These are phyloP conservation scores for Ciborinia camelliae DNA, from an alignment of 2,329 filamentous ascomycete genomes.

Conservation along the genomic window DNA sequence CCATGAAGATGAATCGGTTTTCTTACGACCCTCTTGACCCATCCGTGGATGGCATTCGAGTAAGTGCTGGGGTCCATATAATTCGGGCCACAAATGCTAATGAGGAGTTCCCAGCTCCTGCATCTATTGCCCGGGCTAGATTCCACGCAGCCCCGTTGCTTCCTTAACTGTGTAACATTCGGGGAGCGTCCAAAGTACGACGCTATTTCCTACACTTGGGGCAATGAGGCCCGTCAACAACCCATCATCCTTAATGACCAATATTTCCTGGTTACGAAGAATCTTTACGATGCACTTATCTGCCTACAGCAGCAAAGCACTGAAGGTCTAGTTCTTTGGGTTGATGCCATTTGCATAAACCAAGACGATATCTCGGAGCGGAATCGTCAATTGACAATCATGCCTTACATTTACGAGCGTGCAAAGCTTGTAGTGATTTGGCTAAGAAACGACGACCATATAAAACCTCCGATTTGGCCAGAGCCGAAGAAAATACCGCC, in stretches of 20 bases:
- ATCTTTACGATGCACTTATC: conserved; percentile 17
- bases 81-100: not conserved
- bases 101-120: not conserved
- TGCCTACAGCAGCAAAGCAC: not conserved
- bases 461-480: not conserved
- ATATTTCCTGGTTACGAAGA: conserved; percentile 8
- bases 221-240: conserved; percentile 19
- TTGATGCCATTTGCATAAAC: conserved; percentile 24
- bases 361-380: conserved; percentile 20
- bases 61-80: not conserved
- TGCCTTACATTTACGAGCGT: conserved; percentile 20
- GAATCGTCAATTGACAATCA: conserved; percentile 21
- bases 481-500: not conserved
- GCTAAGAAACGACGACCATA: not conserved
- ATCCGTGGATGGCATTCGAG: conserved; percentile 18
- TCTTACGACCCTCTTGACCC: conserved; percentile 15
- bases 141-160: not conserved
- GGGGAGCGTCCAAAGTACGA: conserved; percentile 27
- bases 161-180: conserved; percentile 20
- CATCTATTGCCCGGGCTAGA: not conserved
- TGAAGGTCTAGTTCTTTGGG: conserved; percentile 17
- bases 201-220: conserved; percentile 35
- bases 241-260: conserved; percentile 27
- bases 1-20: conserved; percentile 7
- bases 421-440: conserved; percentile 21